Base-by-base conservation (phyloP, 1,284 basidiomycete genomes). In the Chondrostereum purpureum region DNA sequence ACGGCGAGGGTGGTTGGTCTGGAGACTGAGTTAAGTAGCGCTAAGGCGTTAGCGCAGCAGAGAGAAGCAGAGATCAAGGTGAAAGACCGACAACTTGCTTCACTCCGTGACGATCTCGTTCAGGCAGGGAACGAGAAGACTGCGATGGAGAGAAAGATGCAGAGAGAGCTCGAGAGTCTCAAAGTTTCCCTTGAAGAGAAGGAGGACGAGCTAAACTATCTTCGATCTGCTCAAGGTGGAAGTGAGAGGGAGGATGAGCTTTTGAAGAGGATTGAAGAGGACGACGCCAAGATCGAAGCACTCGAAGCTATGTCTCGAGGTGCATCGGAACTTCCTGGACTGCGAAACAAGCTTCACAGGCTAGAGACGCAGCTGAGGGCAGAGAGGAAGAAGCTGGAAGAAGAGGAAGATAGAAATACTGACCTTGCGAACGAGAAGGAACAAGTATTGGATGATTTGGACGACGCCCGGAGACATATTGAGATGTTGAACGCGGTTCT, bases 181-280 rank as follows among this genome's bases (percentile, higher is more conserved):
- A 56, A 63, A 47, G 61, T 62, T 2, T 54, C 58, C n/a, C 50
- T 82, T 48, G 73, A 77, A 43, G 72, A 73, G 49, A 72, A 71
- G 51, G 72, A 78, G 27, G 78, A 78, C 23, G 80, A 84, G 48
- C 52, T 85, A n/a, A 60, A 60, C 10, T 69, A 66, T 35, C 45
- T 77, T 34, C 67, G 57, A 52, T 64, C 58, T 45, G 58, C 66
- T 53, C 53, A 65, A 43, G 65, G 56, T 33, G 61, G 66, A 46
- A 61, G 60, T 20, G 57, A 59, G 13, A 62, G 73, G 34, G 81
- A 84, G 55, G 69, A 72, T 24, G 77, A 79, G 49, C 54, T 83
- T 27, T 50, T 81, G 51, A 64, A 67, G 53, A 67, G 81, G 50
- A 78, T 84, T 24, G 82, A 84, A 38, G 79, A 80, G 55, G 82